Conservation (phyloP, 2,329 filamentous ascomycete genomes). For the Pestalotiopsis sp. region DNA sequence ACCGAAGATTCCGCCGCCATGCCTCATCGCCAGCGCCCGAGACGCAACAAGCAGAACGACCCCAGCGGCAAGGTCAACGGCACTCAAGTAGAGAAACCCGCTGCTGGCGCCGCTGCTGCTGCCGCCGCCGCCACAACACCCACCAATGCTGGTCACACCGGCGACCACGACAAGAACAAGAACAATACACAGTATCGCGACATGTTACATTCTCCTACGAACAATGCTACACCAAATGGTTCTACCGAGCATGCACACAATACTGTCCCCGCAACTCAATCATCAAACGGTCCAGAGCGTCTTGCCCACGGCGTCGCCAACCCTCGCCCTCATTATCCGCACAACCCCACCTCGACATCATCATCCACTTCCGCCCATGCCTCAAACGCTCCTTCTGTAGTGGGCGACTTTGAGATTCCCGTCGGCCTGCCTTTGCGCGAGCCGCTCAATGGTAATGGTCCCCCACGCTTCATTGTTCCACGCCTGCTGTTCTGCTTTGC, state of each 20-base stretch:
- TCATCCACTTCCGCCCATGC: background rate
- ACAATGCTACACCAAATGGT: background rate
- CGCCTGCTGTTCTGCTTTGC: background rate
- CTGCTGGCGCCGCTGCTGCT: conserved; percentile 12
- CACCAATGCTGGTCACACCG: background rate
- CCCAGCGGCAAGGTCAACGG: conserved; percentile 27
- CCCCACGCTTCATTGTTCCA: background rate
- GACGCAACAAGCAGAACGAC: conserved; percentile 11
- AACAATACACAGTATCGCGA: conserved; percentile 11
- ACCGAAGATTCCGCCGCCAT: background rate
- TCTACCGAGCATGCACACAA: background rate
- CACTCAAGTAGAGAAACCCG: conserved; percentile 29
- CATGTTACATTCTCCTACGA: conserved; percentile 10
- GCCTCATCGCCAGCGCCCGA: background rate
- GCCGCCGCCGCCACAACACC: conserved; percentile 14
- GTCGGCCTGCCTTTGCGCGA: background rate
- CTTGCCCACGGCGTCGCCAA: conserved; percentile 10
- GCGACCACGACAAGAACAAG: background rate
- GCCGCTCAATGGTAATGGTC: background rate
- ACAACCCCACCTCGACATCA: background rate
- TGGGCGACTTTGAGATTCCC: conserved; percentile 3
- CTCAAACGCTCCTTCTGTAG: conserved; percentile 7
- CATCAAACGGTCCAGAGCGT: background rate
- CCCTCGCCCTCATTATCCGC: conserved; percentile 13
- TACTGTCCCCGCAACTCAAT: background rate